Evolutionary conservation across 495 filamentous ascomycete species (phyloP).

Genomic region (Aspergillus ostianus): DNA sequence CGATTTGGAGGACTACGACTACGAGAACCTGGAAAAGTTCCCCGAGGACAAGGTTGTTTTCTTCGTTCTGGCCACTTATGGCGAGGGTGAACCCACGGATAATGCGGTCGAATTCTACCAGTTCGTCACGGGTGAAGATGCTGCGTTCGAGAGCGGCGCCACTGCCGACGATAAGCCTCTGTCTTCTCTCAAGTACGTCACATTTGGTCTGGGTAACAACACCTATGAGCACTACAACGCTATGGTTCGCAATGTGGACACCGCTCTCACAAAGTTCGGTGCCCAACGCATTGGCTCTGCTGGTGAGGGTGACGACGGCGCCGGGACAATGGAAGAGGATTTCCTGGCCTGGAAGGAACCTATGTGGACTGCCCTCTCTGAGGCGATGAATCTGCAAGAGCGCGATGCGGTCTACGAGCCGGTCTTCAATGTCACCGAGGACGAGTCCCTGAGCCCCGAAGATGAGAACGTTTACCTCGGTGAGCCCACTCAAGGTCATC

Average conservation of each 20-base stretch:
- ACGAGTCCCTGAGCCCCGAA: slow-evolving; percentile 68
- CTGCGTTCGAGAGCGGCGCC: slow-evolving; percentile 72
- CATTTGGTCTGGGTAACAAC: slow-evolving; percentile 96
- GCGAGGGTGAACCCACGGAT: slow-evolving; percentile 97
- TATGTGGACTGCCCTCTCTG: slow-evolving; percentile 87
- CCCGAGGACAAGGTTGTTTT: slow-evolving; percentile 87
- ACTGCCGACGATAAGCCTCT: slow-evolving; percentile 68
- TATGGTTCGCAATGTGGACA: slow-evolving; percentile 90
- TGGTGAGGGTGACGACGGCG: slow-evolving; percentile 96
- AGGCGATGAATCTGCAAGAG: slow-evolving; percentile 85
- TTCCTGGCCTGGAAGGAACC: slow-evolving; percentile 99
- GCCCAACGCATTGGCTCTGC: slow-evolving; percentile 80
- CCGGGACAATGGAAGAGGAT: slow-evolving; percentile 99
- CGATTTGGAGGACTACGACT: slow-evolving; percentile 97
- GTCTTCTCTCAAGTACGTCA: slow-evolving; percentile 82
- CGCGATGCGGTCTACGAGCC: slow-evolving; percentile 96
- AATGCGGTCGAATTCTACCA: slow-evolving; percentile 99
- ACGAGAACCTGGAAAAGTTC: slow-evolving; percentile 86
- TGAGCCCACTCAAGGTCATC: slow-evolving; percentile 94
- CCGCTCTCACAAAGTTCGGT: slow-evolving; percentile 74
- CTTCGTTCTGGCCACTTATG: slow-evolving; percentile 96
- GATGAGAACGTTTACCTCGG: slow-evolving; percentile 90
- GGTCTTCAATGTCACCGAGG: slow-evolving; percentile 79
- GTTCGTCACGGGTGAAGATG: slow-evolving; percentile 80
- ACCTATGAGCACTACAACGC: slow-evolving; percentile 99